phyloP scores from a whole-genome alignment of 495 filamentous ascomycete genomes.

The Acidiella bohemica region DNA sequence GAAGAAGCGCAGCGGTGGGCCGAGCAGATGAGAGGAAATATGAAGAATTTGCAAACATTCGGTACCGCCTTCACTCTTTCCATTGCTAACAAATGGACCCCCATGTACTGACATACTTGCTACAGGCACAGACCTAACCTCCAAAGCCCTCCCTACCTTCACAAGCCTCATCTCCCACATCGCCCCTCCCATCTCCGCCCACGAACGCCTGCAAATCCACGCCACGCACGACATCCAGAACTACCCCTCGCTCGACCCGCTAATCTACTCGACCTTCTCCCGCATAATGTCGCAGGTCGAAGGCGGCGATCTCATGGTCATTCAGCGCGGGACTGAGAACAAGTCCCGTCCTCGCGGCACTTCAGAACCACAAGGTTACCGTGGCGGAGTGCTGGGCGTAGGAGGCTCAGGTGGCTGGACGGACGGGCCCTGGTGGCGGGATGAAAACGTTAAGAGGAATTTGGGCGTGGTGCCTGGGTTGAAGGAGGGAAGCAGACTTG shows the following conservation, averaged over 20 bases:
- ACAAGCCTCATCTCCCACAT: slow-evolving; percentile 87
- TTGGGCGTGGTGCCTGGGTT: slow-evolving; percentile 70
- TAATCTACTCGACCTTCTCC: slow-evolving; percentile 86
- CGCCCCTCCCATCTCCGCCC: slow-evolving; percentile 90
- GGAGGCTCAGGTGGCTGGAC: slow-evolving; percentile 47
- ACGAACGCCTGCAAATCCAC: slow-evolving; percentile 96
- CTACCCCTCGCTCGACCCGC: slow-evolving; percentile 86
- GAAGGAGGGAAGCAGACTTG: slow-evolving; percentile 78
- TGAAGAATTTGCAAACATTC: slow-evolving; percentile 63
- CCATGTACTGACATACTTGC: background rate
- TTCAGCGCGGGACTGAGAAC: slow-evolving; percentile 82
- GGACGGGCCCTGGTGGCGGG: slow-evolving; percentile 94
- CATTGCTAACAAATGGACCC: background rate
- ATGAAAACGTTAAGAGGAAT: slow-evolving; percentile 49
- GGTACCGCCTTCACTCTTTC: slow-evolving; percentile 38
- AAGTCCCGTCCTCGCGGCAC: slow-evolving; percentile 44
- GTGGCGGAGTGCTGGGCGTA: slow-evolving; percentile 30
- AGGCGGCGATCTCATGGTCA: slow-evolving; percentile 89
- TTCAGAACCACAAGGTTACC: slow-evolving; percentile 42
- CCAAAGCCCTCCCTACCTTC: slow-evolving; percentile 85
- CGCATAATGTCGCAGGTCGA: slow-evolving; percentile 98
- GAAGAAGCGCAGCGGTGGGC: slow-evolving; percentile 96
- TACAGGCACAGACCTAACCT: slow-evolving; percentile 75
- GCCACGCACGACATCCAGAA: slow-evolving; percentile 88
- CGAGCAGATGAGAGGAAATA: slow-evolving; percentile 84